Base-by-base conservation (phyloP, 2,329 filamentous ascomycete genomes). In the Scleromitrula shiraiana region DNA sequence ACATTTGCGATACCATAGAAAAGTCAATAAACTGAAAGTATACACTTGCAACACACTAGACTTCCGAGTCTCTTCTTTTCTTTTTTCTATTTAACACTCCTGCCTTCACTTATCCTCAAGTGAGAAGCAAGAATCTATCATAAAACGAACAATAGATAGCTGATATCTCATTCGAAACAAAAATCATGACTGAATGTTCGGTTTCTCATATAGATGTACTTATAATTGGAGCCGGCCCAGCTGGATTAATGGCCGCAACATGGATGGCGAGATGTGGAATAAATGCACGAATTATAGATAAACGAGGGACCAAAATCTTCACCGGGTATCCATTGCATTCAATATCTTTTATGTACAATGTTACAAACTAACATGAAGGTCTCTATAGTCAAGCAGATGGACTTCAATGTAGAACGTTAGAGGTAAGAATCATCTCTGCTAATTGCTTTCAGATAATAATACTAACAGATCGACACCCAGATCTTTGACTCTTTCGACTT, bases 401-500 rank as follows among this genome's bases (percentile, higher is more conserved):
- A 1, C 73, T 80, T 22, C 76, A 80, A 62, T 74, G 72, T 46
- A 73, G 77, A 2, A 79, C 76, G 0, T 73, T 81, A 12, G 78
- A 82, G 61, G 72, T 81, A 23, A 76, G 78, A 56, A 75, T 70
- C 32, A 74, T 78, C 23, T 75, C 71, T 0, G 69, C 79, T 2
- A 65, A 68, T 33, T 33, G 10, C 30, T 33, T 27, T 27, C 26
- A 1, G 74, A 77, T 7, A 32, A 65, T 70, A 17, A 64, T 80
- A 26, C 67, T 79, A 26, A 68, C 5, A 5, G n/a, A n/a, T n/a
- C n/a, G n/a, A n/a, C n/a, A n/a, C n/a, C 14, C 81, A 88, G 63
- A 84, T 88, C n/a, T 77, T 88, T 47, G 81, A 88, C 56, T 80
- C 76, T 41, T 83, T 88, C 55, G 83, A 78, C 0, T 76, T 88